phyloP scores from a whole-genome alignment of 73 alveolate genomes.

The Tetrahymena thermophila region DNA sequence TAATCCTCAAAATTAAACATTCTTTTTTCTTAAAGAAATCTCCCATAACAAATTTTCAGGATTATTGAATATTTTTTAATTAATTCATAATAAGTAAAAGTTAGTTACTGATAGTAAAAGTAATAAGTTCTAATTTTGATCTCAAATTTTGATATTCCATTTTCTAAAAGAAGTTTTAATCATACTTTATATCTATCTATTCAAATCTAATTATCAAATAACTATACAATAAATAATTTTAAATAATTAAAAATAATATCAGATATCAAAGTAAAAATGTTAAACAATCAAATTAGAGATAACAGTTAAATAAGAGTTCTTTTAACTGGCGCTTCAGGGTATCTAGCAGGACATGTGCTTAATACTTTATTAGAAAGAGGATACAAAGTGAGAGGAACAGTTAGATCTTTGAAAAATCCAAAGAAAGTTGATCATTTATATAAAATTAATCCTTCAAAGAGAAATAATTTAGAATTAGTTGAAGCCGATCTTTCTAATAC shows the following conservation, averaged over 20 bases:
- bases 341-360: conserved; percentile 23
- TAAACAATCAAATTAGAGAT: not conserved
- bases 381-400: conserved; percentile 45
- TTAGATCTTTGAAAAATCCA: conserved; percentile 36
- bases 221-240: not conserved
- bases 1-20: no score
- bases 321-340: conserved; percentile 38
- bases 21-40: no score
- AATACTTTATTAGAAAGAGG: conserved; percentile 4
- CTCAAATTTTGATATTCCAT: not conserved
- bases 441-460: conserved; percentile 26
- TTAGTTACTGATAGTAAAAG: not conserved
- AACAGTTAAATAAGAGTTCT: not conserved
- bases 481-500: conserved; percentile 41
- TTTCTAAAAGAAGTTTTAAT: not conserved
- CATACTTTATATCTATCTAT: not conserved
- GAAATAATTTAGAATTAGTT: conserved; percentile 34
- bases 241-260: not conserved
- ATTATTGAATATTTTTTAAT: no score
- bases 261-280: not conserved
- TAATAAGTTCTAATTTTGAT: no score
- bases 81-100: no score
- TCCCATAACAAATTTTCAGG: no score
- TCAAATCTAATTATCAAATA: no score
- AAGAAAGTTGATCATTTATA: conserved; percentile 42